Evolutionary conservation across 108 stramenopile genomes (phyloP).

Genomic region (Schizochytrium sp.): DNA sequence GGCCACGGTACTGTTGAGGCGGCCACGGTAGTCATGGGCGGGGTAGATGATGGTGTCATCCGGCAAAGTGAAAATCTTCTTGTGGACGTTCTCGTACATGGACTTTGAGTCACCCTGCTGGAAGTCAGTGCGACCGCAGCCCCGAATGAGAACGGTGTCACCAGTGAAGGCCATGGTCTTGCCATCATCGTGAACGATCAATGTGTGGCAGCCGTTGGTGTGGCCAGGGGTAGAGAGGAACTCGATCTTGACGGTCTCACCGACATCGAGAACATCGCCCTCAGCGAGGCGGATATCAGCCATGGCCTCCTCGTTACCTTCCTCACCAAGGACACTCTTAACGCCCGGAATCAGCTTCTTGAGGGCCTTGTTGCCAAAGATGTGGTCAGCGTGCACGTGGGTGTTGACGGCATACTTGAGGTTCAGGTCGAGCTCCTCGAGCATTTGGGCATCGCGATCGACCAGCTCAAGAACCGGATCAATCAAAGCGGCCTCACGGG

Average conservation of each 20-base stretch:
- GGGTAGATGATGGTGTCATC: slow-evolving; percentile 84
- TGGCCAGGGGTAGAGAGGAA: slow-evolving; percentile 88
- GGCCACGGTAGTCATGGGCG: slow-evolving; percentile 87
- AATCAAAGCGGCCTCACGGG: slow-evolving; percentile 87
- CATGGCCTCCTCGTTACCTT: slow-evolving; percentile 74
- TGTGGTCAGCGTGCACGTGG: slow-evolving; percentile 88
- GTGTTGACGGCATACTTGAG: slow-evolving; percentile 85
- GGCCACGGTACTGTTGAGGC: slow-evolving; percentile 78
- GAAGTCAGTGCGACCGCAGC: slow-evolving; percentile 89
- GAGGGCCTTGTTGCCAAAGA: slow-evolving; percentile 84
- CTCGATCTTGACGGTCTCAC: slow-evolving; percentile 74
- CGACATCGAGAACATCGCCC: slow-evolving; percentile 83
- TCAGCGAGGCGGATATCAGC: slow-evolving; percentile 79
- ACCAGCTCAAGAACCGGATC: slow-evolving; percentile 93
- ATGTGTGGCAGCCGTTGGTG: slow-evolving; percentile 85
- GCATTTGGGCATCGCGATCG: slow-evolving; percentile 90
- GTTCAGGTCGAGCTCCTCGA: slow-evolving; percentile 79
- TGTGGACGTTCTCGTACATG: slow-evolving; percentile 80
- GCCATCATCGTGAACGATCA: slow-evolving; percentile 80
- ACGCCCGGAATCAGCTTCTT: slow-evolving; percentile 78
- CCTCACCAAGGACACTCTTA: slow-evolving; percentile 82
- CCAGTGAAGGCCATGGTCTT: slow-evolving; percentile 87
- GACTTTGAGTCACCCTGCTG: slow-evolving; percentile 81
- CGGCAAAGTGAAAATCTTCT: slow-evolving; percentile 84
- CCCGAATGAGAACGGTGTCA: slow-evolving; percentile 84